phyloP scores from a whole-genome alignment of 202 grass and related monocot species.

The Miscanthus sacchariflorus region DNA sequence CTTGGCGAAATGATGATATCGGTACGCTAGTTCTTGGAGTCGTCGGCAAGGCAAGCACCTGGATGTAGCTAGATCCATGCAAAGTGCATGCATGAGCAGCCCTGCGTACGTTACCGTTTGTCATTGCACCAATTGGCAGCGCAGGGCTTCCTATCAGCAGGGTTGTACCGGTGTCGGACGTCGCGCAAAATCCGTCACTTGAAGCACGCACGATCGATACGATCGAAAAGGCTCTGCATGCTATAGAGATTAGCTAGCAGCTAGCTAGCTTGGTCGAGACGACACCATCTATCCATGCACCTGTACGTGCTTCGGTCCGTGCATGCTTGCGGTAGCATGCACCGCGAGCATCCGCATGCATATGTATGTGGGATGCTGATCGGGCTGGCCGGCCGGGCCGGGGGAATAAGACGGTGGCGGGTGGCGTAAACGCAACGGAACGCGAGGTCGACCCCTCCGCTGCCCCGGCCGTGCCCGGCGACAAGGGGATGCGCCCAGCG shows the following conservation, averaged over 20 bases:
- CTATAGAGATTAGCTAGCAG: neutral
- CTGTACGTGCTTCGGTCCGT: neutral
- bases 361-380: neutral
- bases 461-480: conserved; percentile 28
- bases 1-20: too few species aligned
- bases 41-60: neutral
- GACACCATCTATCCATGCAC: neutral
- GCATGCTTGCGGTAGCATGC: neutral
- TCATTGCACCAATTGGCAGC: neutral
- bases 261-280: neutral
- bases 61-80: neutral
- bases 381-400: too few species aligned
- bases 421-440: conserved; percentile 59
- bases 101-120: neutral
- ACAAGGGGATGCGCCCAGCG: conserved; percentile 55
- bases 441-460: conserved; percentile 35
- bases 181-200: neutral
- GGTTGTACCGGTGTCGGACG: neutral
- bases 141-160: neutral
- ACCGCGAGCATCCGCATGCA: neutral
- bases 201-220: neutral
- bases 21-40: neutral
- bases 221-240: neutral
- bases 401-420: conserved; percentile 57
- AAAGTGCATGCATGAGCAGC: neutral